Percentiles rank a stretch among this genome's conserved stretches.
Conservation (phyloP, 495 filamentous ascomycete species). For the Achaetomiella virescens region DNA sequence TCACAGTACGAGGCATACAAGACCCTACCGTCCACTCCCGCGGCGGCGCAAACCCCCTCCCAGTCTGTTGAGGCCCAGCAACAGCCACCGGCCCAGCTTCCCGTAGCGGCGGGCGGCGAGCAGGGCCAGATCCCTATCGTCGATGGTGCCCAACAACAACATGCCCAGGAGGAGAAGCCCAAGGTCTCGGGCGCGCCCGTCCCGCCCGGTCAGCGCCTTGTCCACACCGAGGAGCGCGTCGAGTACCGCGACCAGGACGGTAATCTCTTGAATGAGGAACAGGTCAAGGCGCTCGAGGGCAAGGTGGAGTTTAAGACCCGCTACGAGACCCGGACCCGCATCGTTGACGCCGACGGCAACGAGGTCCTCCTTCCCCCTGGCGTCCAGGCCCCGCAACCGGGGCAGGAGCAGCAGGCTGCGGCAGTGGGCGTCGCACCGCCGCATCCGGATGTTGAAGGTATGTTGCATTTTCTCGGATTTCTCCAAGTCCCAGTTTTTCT, state of each 20-base stretch:
- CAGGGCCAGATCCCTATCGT: conserved; percentile 21
- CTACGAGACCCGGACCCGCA: conserved; percentile 82
- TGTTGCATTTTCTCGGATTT: no score
- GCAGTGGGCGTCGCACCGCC: conserved; percentile 56
- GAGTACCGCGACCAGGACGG: conserved; percentile 95
- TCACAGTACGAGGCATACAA: conserved; percentile 40
- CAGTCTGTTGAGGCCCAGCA: conserved; percentile 22
- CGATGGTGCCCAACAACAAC: conserved; percentile 2
- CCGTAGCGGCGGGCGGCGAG: conserved; percentile 13
- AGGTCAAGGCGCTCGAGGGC: conserved; percentile 78
- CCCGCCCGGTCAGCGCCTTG: conserved; percentile 45
- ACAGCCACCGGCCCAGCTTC: conserved; percentile 15
- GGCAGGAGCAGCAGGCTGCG: conserved; percentile 1
- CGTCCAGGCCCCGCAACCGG: conserved; percentile 15
- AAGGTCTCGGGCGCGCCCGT: conserved; percentile 41
- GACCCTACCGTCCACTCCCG: conserved; percentile 25
- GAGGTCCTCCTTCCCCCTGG: conserved; percentile 48
- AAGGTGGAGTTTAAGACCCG: conserved; percentile 92
- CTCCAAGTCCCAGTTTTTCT: conserved; percentile 19
- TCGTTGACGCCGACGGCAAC: conserved; percentile 73
- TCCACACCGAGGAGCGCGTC: conserved; percentile 71
- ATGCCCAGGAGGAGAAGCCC: conserved; percentile 13
- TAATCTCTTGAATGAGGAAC: conserved; percentile 74
- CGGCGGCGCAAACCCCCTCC: conserved; percentile 30
- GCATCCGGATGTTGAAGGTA: conserved; percentile 76